A percentile compares a stretch with the other conserved stretches of the same genome.
phyloP scores from a whole-genome alignment of 2,329 filamentous ascomycete species.

The Phialocephala sp. region DNA sequence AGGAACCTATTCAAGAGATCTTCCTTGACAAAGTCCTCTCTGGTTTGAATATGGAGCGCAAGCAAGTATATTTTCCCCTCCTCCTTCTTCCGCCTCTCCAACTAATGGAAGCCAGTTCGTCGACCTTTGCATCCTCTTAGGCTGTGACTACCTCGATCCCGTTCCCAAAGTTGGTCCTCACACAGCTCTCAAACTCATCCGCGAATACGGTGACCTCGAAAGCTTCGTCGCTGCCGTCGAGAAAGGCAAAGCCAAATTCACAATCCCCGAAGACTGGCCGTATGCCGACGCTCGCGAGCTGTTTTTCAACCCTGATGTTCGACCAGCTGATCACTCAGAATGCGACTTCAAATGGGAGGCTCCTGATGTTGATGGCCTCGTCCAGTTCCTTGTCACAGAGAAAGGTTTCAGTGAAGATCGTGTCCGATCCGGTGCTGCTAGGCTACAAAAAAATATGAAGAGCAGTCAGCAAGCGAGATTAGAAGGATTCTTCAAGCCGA shows the following conservation, averaged over 20 bases:
- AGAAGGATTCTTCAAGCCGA: constrained; percentile 95
- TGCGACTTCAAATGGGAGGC: constrained; percentile 99
- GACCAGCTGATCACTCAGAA: constrained; percentile 77
- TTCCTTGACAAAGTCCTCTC: constrained; percentile 85
- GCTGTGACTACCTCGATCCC: constrained; percentile 96
- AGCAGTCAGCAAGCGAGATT: constrained; percentile 87
- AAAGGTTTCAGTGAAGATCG: constrained; percentile 98
- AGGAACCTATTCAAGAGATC: constrained; percentile 97
- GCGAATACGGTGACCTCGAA: constrained; percentile 87
- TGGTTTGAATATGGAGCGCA: constrained; percentile 84
- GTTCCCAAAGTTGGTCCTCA: constrained; percentile 92
- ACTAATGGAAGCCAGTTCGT: constrained; percentile 71
- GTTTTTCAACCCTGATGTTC: constrained; percentile 91
- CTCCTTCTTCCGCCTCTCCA: neutral
- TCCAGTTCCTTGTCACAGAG: constrained; percentile 88
- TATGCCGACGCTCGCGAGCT: constrained; percentile 89
- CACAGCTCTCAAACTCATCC: constrained; percentile 92
- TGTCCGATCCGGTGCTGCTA: constrained; percentile 77
- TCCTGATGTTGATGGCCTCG: constrained; percentile 86
- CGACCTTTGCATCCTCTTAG: constrained; percentile 95
- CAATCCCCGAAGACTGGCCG: constrained; percentile 95
- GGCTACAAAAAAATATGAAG: constrained; percentile 90
- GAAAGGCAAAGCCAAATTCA: constrained; percentile 79
- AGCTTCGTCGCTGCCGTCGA: constrained; percentile 83
- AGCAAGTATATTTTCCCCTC: constrained; percentile 64